Percentiles rank a stretch among this genome's conserved stretches.
These are phyloP conservation scores for Lachancea waltii DNA, from an alignment of 805 yeast species.

Conservation along the genomic window DNA sequence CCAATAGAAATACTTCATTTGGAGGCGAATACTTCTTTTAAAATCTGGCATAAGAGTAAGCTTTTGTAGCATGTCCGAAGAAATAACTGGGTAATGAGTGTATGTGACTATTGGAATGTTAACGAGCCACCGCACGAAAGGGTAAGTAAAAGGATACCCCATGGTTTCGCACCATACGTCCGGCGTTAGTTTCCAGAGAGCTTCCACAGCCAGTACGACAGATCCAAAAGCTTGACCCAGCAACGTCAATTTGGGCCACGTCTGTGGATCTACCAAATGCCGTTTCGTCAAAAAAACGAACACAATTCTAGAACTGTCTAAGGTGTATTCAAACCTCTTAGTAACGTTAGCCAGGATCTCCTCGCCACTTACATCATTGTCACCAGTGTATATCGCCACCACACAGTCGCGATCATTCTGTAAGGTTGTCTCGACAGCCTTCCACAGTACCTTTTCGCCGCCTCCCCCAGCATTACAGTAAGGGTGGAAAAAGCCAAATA, in stretches of 20 bases:
- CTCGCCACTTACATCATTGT: slow-evolving; percentile 41
- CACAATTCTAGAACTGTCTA: slow-evolving; percentile 49
- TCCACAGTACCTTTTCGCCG: slow-evolving; percentile 92
- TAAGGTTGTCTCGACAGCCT: slow-evolving; percentile 73
- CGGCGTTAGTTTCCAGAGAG: slow-evolving; percentile 61
- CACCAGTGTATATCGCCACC: slow-evolving; percentile 70
- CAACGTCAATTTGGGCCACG: slow-evolving; percentile 77
- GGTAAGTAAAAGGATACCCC: slow-evolving; percentile 87
- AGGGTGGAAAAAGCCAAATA: slow-evolving; percentile 92
- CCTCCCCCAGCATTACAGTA: slow-evolving; percentile 97
- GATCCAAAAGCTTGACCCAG: slow-evolving; percentile 87
- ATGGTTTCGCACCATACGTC: slow-evolving; percentile 93
- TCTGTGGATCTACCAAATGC: slow-evolving; percentile 55
- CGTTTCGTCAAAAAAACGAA: slow-evolving; percentile 54
- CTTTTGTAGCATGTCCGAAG: slow-evolving; percentile 76
- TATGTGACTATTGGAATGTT: slow-evolving; percentile 77
- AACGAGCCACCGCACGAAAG: slow-evolving; percentile 49
- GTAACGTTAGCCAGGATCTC: slow-evolving; percentile 47
- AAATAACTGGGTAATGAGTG: slow-evolving; percentile 92
- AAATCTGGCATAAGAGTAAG: slow-evolving; percentile 32
- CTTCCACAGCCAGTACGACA: slow-evolving; percentile 58
- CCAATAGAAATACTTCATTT: slow-evolving; percentile 65
- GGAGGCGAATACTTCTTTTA: slow-evolving; percentile 18
- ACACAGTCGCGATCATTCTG: slow-evolving; percentile 41
- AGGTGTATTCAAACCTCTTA: slow-evolving; percentile 48